phyloP scores from a whole-genome alignment of 163 green algal genomes.

The Coccomyxa subellipsoidea region DNA sequence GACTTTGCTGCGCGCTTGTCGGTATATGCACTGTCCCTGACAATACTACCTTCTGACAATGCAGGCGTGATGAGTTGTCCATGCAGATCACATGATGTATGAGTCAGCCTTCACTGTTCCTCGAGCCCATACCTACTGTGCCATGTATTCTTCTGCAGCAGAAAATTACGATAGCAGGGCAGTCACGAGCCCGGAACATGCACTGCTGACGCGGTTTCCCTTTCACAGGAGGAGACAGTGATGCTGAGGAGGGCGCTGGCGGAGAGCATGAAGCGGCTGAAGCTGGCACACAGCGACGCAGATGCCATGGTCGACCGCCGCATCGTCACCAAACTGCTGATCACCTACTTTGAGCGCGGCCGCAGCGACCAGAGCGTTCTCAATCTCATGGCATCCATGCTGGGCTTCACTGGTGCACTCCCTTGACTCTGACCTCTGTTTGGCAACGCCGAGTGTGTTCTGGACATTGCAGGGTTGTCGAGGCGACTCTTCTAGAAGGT shows the following conservation, averaged over 20 bases:
- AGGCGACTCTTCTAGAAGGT: neutral
- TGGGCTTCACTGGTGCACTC: constrained; percentile 43
- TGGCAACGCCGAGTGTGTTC: neutral
- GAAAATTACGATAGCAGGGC: no score
- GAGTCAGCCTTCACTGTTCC: no score
- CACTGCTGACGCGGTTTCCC: neutral
- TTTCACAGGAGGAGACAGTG: constrained; percentile 42
- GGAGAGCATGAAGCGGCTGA: constrained; percentile 43
- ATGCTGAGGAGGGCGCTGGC: constrained; percentile 57
- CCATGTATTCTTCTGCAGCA: no score
- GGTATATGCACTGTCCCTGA: neutral
- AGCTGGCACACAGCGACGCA: constrained; percentile 45
- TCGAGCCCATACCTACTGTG: no score
- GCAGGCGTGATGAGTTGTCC: neutral
- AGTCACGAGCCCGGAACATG: neutral
- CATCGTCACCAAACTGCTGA: constrained; percentile 80
- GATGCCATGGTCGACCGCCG: constrained; percentile 61
- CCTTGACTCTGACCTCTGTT: neutral
- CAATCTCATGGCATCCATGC: constrained; percentile 67
- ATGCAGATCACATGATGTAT: no score
- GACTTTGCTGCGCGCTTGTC: neutral
- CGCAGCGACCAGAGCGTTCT: constrained; percentile 62
- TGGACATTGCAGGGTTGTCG: neutral
- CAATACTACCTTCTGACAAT: no score
- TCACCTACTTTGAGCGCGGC: constrained; percentile 73